Base-by-base conservation (phyloP, 257 asterid species). In the Solanum sparsipilum region DNA sequence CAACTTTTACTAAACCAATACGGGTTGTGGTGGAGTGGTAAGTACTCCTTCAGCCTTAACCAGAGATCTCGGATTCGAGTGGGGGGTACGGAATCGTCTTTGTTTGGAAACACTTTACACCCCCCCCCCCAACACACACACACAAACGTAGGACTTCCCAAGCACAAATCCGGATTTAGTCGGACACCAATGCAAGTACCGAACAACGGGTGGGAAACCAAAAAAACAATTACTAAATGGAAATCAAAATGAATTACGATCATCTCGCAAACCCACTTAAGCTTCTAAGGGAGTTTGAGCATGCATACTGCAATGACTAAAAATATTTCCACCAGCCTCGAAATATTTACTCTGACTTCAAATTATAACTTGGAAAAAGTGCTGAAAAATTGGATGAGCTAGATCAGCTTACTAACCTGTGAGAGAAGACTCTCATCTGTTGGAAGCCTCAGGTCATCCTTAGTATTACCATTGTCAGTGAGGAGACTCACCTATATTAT, bases 371-470 rank as follows among this genome's bases (percentile, higher is more conserved):
- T 39, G 35, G 23, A 78, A 39, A 78, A 39, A 25, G 36, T 25
- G 65, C 4, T 41, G 35, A 41, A 41, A 41, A 15, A 2, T 15
- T 78, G 38, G 36, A 38, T 27, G 12, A 41, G 11, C 31, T 15
- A 2, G 21, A 27, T 65, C 70, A 2, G 15, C 46, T 35, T 34
- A 44, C 89, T 65, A 34, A 96, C 99, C 98, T 94, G 98, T 25
- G 93, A 21, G 58, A 93, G 98, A 68, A 96, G 94, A 90, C 0
- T 73, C 0, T 96, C 99, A 89, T 96, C 99, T 48, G 97, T 94
- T 36, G 98, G 99, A 74, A 96, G 98, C 91, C 91, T 95, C 72
- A 95, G 95, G 87, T 96, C 99, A 91, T 96, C 99, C 97, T 96
- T 96, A 27, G 99, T 96, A 90, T 68, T 93, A 13, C 99, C 99